These are phyloP conservation scores for Prinsepia uniflora DNA, from an alignment of 306 rosid genomes.

Conservation along the genomic window DNA sequence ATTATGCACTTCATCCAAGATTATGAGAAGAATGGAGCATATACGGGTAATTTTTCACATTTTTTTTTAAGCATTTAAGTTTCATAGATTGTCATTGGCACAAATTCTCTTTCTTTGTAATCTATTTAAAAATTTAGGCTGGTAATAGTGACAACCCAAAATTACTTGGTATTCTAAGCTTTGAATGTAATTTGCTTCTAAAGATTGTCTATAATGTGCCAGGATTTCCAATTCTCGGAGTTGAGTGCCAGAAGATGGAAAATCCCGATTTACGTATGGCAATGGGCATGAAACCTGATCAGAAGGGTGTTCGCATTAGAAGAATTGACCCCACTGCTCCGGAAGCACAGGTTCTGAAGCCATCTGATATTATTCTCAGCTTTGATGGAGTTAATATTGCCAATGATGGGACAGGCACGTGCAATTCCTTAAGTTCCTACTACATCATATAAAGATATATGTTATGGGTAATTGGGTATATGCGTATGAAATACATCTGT, in stretches of 20 bases:
- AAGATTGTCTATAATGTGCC: slow-evolving; percentile 16
- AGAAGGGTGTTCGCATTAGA: slow-evolving; percentile 94
- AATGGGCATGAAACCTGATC: slow-evolving; percentile 77
- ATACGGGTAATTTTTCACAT: slow-evolving; percentile 54
- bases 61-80: not conserved
- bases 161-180: not conserved
- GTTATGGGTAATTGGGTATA: not conserved
- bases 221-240: slow-evolving; percentile 95
- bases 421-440: not conserved
- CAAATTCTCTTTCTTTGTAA: not conserved
- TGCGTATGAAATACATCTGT: not conserved
- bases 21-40: slow-evolving; percentile 80
- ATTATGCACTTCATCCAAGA: slow-evolving; percentile 87
- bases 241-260: slow-evolving; percentile 99
- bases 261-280: slow-evolving; percentile 85
- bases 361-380: slow-evolving; percentile 90
- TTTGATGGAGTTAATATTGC: slow-evolving; percentile 91
- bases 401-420: slow-evolving; percentile 91
- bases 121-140: not conserved
- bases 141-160: not conserved
- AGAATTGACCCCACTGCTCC: slow-evolving; percentile 92
- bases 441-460: not conserved
- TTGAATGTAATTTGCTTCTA: not conserved
- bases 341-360: slow-evolving; percentile 74
- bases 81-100: not conserved